Percentiles rank a stretch among this genome's conserved stretches.
Evolutionary conservation across 2,329 filamentous ascomycete genomes (phyloP).

Genomic region (Fusarium incarnatum): DNA sequence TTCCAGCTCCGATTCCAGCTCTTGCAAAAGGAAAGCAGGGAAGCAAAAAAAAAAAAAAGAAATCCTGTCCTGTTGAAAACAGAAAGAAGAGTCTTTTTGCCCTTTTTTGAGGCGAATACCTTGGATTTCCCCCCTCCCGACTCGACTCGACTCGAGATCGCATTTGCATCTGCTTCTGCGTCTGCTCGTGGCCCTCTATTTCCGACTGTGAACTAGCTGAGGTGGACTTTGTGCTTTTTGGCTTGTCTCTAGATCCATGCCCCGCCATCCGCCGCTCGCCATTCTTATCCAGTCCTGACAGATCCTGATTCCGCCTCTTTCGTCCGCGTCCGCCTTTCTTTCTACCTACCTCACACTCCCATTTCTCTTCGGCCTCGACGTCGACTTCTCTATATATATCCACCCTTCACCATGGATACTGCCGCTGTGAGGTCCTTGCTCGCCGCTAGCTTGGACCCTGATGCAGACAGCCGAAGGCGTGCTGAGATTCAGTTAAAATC

Average conservation of each 20-base stretch:
- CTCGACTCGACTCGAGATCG: conserved; percentile 14
- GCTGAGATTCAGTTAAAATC: conserved; percentile 86
- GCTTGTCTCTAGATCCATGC: conserved; percentile 43
- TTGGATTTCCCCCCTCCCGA: conserved; percentile 15
- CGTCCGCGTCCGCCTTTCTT: conserved; percentile 24
- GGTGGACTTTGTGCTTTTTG: conserved; percentile 33
- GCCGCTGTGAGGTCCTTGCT: conserved; percentile 80
- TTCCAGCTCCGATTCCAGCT: conserved; percentile 17
- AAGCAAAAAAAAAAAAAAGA: not conserved
- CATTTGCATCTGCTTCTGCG: not conserved
- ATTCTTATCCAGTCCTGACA: conserved; percentile 48
- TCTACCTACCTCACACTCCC: conserved; percentile 34
- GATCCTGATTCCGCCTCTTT: conserved; percentile 47
- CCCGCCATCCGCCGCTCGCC: conserved; percentile 47
- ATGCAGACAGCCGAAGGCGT: conserved; percentile 79
- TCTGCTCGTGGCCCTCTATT: conserved; percentile 25
- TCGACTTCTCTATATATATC: conserved; percentile 41
- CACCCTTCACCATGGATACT: conserved; percentile 72
- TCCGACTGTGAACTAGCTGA: conserved; percentile 36
- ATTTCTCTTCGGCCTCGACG: conserved; percentile 42
- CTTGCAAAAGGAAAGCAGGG: conserved; percentile 19
- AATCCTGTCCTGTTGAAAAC: not conserved
- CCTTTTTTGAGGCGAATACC: conserved; percentile 20
- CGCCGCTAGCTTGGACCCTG: conserved; percentile 78
- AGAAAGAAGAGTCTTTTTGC: conserved; percentile 18